Evolutionary conservation across 2,329 filamentous ascomycete genomes (phyloP).

Genomic region (Botrytis hyacinthi): DNA sequence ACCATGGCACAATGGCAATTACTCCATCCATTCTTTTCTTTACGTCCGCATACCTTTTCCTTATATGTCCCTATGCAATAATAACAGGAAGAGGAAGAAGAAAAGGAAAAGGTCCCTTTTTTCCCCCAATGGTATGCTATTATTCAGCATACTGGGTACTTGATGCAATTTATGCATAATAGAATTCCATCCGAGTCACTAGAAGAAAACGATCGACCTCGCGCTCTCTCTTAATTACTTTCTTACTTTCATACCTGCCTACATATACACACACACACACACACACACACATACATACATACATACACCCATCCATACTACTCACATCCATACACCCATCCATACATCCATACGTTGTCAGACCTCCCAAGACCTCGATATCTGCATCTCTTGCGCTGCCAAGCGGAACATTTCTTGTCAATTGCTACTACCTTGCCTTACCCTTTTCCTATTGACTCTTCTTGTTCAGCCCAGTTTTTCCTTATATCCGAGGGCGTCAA

Average conservation of each 20-base stretch:
- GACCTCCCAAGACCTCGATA: constrained; percentile 9
- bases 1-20: background rate
- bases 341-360: background rate
- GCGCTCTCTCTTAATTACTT: background rate
- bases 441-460: background rate
- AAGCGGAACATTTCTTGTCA: constrained; percentile 12
- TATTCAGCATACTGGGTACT: background rate
- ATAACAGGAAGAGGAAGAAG: background rate
- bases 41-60: background rate
- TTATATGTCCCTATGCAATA: background rate
- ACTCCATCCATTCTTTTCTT: background rate
- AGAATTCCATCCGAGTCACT: background rate
- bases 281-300: background rate
- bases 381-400: constrained; percentile 9
- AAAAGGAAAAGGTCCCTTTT: background rate
- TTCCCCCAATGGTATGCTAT: background rate
- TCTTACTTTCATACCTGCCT: background rate
- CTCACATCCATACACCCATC: background rate
- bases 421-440: background rate
- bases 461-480: background rate
- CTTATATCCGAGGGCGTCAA: constrained; percentile 9
- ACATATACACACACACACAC: too few species aligned
- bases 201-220: background rate
- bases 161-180: background rate
- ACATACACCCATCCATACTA: background rate